Percentiles rank a stretch among this genome's conserved stretches.
Evolutionary conservation across 441 rosid species (phyloP).

Genomic region (Lepidium campestre): DNA sequence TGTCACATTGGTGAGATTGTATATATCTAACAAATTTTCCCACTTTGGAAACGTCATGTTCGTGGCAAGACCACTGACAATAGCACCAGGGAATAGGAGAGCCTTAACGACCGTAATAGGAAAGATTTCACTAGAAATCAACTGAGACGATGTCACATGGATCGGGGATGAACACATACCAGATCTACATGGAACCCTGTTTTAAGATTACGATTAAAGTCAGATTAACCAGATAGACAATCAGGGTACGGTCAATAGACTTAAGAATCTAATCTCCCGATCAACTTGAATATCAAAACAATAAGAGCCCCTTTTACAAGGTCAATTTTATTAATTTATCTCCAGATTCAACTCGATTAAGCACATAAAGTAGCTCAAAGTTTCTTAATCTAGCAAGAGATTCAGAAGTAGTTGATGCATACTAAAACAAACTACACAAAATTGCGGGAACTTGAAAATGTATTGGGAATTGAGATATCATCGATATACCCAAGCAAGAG

Average conservation of each 20-base stretch:
- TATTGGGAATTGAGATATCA: background rate
- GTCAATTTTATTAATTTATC: background rate
- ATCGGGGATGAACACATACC: slow-evolving; percentile 85
- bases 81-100: slow-evolving; percentile 87
- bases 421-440: background rate
- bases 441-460: background rate
- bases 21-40: slow-evolving; percentile 57
- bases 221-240: background rate
- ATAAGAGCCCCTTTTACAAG: background rate
- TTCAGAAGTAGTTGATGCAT: background rate
- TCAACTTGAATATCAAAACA: background rate
- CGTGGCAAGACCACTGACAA: slow-evolving; percentile 49
- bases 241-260: background rate
- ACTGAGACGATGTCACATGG: slow-evolving; percentile 89
- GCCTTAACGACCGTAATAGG: slow-evolving; percentile 70
- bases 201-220: background rate
- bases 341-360: background rate
- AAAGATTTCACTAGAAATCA: slow-evolving; percentile 88
- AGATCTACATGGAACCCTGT: slow-evolving; percentile 86
- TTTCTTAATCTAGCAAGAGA: slow-evolving; percentile 7
- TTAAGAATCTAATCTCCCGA: background rate
- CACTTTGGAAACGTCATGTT: slow-evolving; percentile 66
- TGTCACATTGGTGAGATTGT: slow-evolving; percentile 65
- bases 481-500: background rate
- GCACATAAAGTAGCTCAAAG: background rate